Percentiles rank a stretch among this genome's conserved stretches.
These are phyloP conservation scores for Aureobasidium sp. DNA, from an alignment of 2,329 filamentous ascomycete genomes.

Conservation along the genomic window DNA sequence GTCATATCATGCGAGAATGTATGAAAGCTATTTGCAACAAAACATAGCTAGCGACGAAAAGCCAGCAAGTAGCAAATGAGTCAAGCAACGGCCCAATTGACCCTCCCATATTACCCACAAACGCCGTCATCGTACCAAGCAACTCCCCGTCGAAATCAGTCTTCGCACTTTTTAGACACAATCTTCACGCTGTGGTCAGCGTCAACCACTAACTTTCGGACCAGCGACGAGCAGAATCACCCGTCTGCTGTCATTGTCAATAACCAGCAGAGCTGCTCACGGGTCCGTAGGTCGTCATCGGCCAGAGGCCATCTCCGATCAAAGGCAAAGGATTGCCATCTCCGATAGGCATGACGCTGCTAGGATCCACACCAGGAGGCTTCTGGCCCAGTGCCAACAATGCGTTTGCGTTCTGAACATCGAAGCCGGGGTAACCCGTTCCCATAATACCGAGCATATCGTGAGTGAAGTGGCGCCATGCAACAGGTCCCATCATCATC, in stretches of 20 bases:
- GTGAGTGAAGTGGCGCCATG: conserved; percentile 29
- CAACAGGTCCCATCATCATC: conserved; percentile 22
- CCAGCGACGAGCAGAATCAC: neutral
- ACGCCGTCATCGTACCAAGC: neutral
- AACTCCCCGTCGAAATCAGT: neutral
- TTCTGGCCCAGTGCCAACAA: conserved; percentile 32
- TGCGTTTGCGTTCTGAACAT: conserved; percentile 34
- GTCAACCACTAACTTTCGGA: too few species aligned
- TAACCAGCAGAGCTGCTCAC: conserved; percentile 9
- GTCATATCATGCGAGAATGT: neutral
- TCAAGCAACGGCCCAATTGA: neutral
- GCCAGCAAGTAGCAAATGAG: neutral
- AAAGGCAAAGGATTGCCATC: neutral
- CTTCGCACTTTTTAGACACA: neutral
- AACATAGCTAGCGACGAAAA: neutral
- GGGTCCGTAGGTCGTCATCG: conserved; percentile 13
- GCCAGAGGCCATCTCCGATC: conserved; percentile 14
- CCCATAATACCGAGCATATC: conserved; percentile 20
- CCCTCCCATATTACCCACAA: neutral
- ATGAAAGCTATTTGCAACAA: neutral
- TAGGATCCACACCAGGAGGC: conserved; percentile 15
- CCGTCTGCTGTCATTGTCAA: conserved; percentile 7
- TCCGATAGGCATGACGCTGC: conserved; percentile 11
- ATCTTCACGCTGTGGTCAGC: neutral
- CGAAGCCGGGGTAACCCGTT: conserved; percentile 27